These are phyloP conservation scores for Peronospora belbahrii DNA, from an alignment of 352 stramenopile genomes.

Conservation along the genomic window DNA sequence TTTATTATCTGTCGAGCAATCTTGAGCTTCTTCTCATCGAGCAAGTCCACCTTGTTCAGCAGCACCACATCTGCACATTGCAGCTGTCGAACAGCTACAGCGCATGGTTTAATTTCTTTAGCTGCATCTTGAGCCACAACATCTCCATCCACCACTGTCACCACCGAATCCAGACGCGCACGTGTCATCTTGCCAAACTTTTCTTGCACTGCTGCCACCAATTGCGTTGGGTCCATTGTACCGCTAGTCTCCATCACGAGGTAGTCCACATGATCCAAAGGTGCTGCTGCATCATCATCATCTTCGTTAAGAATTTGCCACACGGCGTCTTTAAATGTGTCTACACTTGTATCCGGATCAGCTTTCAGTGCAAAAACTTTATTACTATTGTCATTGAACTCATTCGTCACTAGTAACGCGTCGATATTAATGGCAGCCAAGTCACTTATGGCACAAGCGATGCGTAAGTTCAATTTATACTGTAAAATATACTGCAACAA, in stretches of 20 bases:
- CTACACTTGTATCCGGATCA: constrained; percentile 19
- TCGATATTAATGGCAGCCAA: constrained; percentile 65
- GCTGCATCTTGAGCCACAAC: constrained; percentile 40
- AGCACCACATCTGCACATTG: constrained; percentile 65
- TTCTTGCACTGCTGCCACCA: constrained; percentile 58
- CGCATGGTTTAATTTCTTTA: constrained; percentile 20
- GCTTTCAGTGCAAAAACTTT: constrained; percentile 29
- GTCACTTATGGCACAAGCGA: constrained; percentile 65
- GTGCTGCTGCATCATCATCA: constrained; percentile 8
- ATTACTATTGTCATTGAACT: constrained; percentile 14
- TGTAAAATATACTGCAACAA: constrained; percentile 54
- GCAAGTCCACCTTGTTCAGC: constrained; percentile 77
- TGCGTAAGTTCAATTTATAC: constrained; percentile 57
- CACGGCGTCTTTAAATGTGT: constrained; percentile 66
- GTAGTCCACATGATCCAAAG: constrained; percentile 62
- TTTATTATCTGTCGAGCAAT: constrained; percentile 27
- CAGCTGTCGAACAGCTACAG: constrained; percentile 53
- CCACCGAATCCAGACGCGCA: constrained; percentile 69
- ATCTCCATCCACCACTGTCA: constrained; percentile 70
- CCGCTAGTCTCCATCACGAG: constrained; percentile 71
- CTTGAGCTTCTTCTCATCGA: constrained; percentile 27
- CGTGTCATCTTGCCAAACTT: constrained; percentile 76
- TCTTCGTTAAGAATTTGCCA: constrained; percentile 40
- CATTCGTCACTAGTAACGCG: constrained; percentile 47
- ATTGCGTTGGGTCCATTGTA: constrained; percentile 57